Evolutionary conservation across 2,329 filamentous ascomycete genomes (phyloP).

Genomic region (Penicillium sumatraense): DNA sequence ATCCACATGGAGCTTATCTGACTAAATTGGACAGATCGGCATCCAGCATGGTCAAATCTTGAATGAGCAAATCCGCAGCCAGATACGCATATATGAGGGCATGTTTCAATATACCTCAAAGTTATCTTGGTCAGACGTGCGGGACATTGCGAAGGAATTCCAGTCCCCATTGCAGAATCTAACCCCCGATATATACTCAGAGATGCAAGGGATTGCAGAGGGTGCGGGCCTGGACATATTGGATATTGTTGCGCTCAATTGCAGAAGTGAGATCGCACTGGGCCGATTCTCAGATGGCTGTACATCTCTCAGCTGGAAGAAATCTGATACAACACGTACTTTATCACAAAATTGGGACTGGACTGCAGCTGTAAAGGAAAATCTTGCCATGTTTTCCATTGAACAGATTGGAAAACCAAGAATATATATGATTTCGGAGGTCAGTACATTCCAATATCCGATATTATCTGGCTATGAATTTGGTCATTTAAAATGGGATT

Average conservation of each 20-base stretch:
- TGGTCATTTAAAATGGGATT: too few species aligned
- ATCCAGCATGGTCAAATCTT: slow-evolving; percentile 51
- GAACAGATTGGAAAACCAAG: slow-evolving; percentile 50
- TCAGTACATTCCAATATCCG: too few species aligned
- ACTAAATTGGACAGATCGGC: slow-evolving; percentile 49
- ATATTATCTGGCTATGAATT: too few species aligned
- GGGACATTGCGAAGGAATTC: slow-evolving; percentile 53
- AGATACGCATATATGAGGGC: slow-evolving; percentile 53
- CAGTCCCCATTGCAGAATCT: slow-evolving; percentile 47
- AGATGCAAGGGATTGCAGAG: slow-evolving; percentile 59
- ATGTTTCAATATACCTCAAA: slow-evolving; percentile 55
- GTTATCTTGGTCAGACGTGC: slow-evolving; percentile 52
- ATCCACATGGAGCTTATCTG: not conserved
- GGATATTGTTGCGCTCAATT: slow-evolving; percentile 62
- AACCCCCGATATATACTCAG: slow-evolving; percentile 45
- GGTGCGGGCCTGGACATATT: slow-evolving; percentile 54
- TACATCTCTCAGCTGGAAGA: slow-evolving; percentile 59
- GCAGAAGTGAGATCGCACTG: slow-evolving; percentile 64
- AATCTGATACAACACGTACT: slow-evolving; percentile 38
- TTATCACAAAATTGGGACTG: slow-evolving; percentile 66
- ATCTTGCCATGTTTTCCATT: slow-evolving; percentile 58
- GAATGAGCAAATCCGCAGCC: slow-evolving; percentile 44
- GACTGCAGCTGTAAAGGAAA: slow-evolving; percentile 55
- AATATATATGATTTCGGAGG: slow-evolving; percentile 61
- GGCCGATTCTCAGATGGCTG: slow-evolving; percentile 63